These are phyloP conservation scores for Phytophthora agathidicida DNA, from an alignment of 352 stramenopile species.

Conservation along the genomic window DNA sequence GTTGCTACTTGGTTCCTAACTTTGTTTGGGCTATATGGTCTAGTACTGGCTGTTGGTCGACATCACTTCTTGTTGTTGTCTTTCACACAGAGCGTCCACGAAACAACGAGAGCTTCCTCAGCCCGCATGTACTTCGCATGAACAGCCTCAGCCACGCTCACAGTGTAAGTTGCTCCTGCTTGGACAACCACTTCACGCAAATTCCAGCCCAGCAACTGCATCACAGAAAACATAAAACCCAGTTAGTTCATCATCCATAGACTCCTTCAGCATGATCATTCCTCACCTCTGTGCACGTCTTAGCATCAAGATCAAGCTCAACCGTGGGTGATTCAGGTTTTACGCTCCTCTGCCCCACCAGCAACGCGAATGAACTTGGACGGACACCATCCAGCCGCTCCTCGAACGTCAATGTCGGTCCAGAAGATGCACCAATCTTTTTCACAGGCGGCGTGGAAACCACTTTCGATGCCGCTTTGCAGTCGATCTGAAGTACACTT, in stretches of 20 bases:
- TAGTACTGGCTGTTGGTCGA: slow-evolving; percentile 8
- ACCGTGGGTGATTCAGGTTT: slow-evolving; percentile 34
- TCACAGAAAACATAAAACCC: not conserved
- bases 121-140: slow-evolving; percentile 54
- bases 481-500: slow-evolving; percentile 65
- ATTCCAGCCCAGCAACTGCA: slow-evolving; percentile 67
- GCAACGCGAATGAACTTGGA: slow-evolving; percentile 59
- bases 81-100: slow-evolving; percentile 58
- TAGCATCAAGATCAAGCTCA: slow-evolving; percentile 52
- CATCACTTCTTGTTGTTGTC: slow-evolving; percentile 30
- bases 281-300: slow-evolving; percentile 56
- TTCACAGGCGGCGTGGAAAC: slow-evolving; percentile 15
- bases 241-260: slow-evolving; percentile 1
- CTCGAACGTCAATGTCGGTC: slow-evolving; percentile 44
- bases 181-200: slow-evolving; percentile 58
- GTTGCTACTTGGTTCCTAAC: slow-evolving; percentile 32
- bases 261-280: not conserved
- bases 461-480: slow-evolving; percentile 41
- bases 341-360: slow-evolving; percentile 56
- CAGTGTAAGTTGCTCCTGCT: slow-evolving; percentile 47
- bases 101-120: slow-evolving; percentile 52
- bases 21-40: slow-evolving; percentile 27
- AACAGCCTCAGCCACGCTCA: slow-evolving; percentile 49
- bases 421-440: slow-evolving; percentile 5
- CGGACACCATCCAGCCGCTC: slow-evolving; percentile 71